A percentile compares a stretch with the other conserved stretches of the same genome.
Evolutionary conservation across 2,329 filamentous ascomycete genomes (phyloP).

Genomic region (Trichoderma breve): DNA sequence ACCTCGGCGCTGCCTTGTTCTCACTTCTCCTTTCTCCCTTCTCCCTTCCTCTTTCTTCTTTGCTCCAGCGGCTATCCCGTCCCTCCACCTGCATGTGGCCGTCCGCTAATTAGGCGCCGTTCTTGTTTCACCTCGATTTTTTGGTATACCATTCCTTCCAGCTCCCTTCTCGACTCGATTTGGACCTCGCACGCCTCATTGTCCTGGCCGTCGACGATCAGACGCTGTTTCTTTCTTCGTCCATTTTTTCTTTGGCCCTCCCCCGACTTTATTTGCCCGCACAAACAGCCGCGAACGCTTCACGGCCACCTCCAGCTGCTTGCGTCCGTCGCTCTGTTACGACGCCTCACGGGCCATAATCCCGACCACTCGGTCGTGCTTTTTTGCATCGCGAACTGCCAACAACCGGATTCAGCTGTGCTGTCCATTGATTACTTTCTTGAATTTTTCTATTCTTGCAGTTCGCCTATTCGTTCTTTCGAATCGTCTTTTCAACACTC

Average conservation of each 20-base stretch:
- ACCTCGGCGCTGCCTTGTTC: conserved; percentile 21
- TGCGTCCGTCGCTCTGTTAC: conserved; percentile 7
- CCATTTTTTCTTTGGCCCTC: background rate
- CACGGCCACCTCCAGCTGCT: background rate
- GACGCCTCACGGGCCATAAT: conserved; percentile 14
- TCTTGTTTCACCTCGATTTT: conserved; percentile 33
- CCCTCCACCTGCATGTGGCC: conserved; percentile 27
- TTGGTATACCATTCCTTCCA: conserved; percentile 28
- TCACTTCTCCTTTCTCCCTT: conserved; percentile 21
- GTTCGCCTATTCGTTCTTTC: conserved; percentile 26
- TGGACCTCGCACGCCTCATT: conserved; percentile 19
- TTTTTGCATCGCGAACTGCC: conserved; percentile 23
- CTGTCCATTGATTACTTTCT: conserved; percentile 41
- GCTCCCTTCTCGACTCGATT: conserved; percentile 25
- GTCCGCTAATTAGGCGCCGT: conserved; percentile 29
- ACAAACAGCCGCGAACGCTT: conserved; percentile 2
- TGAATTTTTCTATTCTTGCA: conserved; percentile 21
- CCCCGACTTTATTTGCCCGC: conserved; percentile 5
- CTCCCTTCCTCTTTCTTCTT: conserved; percentile 20
- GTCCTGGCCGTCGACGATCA: conserved; percentile 23
- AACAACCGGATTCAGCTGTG: conserved; percentile 51
- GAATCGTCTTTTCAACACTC: conserved; percentile 21
- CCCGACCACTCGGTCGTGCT: conserved; percentile 23
- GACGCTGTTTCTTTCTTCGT: background rate
- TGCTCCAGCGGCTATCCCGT: conserved; percentile 22